Base-by-base conservation (phyloP, 2,329 filamentous ascomycete species). In the Aspergillus sergii region DNA sequence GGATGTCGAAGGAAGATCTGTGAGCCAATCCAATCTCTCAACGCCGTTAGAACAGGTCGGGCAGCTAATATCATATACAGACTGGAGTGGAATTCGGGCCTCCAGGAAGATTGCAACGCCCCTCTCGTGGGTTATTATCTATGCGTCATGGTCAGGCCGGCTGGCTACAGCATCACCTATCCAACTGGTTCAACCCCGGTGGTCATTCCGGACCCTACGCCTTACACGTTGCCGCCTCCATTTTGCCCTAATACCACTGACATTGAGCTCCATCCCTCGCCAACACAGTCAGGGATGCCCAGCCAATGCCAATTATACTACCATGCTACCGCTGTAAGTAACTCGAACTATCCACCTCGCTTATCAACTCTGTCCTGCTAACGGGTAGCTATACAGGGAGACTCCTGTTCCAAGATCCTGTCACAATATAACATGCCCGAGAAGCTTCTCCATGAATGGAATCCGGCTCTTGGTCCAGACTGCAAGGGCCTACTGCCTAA, bases 61-160 rank as follows among this genome's bases (percentile, higher is more conserved):
- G 14, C 9, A 32, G 23, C 51, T 55, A n/a, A 55, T 19, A 12
- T 28, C 7, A 14, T n/a, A 26, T 30, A 9, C 36, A 67, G 65
- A 6, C n/a, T 67, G 41, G 45, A 61, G n/a, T 67, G 65, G 64
- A 67, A 66, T 43, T 61, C 65, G 3, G 34, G 28, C 2, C 61
- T 66, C 4, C 59, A 45, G 12, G 58, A 54, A 2, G 56, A 66
- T 12, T 67, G 65, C 32, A 19, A 60, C 10, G 46, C 36, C n/a
- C 59, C 61, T 4, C 57, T 64, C 10, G 32, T 61, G 5, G 64
- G 59, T 30, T 66, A 58, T 54, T 66, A 55, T 54, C 32, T 66
- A n/a, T 67, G 65, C 21, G 58, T 64, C 32, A 55, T 55, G 32
- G 6, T 39, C 8, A 23, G 16, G n/a, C 32, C 32, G n/a, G 3